Evolutionary conservation across 1,284 basidiomycete genomes (phyloP), one percentile per base, ranked within the genome.

Genomic region (Mycena sp.): DNA sequence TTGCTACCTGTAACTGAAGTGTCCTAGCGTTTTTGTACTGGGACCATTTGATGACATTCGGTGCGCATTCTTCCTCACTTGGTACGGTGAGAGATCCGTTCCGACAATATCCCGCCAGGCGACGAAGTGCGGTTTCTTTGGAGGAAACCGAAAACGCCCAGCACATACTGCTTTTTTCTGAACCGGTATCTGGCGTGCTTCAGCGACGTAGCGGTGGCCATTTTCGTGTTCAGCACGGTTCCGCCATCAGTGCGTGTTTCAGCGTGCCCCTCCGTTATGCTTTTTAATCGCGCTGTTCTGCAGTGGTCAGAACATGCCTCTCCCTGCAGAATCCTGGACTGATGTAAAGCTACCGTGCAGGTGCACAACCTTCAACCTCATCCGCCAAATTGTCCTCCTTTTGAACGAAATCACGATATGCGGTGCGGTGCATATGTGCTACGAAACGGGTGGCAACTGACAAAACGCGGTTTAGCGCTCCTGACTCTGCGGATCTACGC

Each of bases 121-220:
- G 69, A 73, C 32, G 83, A 84, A 68, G 64, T 82, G 30, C 69
- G 74, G 11, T 76, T 75, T 54, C 64, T 83, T 11, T 84, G 82
- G 82, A 68, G 67, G 49, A 72, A 75, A 38, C 74, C 73, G 2
- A 78, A 77, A 58, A 73, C 72, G 2, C 58, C 64, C 17, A 78
- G 81, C 57, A 72, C 80, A 2, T 74, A 76, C 49, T 76, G 77
- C 69, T 84, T 83, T 67, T 76, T 83, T 38, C 44, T 80, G 19
- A 81, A 80, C 58, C 81, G 83, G 6, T 83, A 83, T 61, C 61
- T 78, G 23, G 73, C 78, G 5, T 75, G 80, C 54, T 70, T 80
- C 37, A 76, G 75, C 44, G 80, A 79, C 57, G 69, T 81, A 11
- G 70, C 61, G 4, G 74, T 78, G 28, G 67, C 72, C 5, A 53